Conservation (phyloP, 2,329 filamentous ascomycete species). For the Monosporascus sp. region DNA sequence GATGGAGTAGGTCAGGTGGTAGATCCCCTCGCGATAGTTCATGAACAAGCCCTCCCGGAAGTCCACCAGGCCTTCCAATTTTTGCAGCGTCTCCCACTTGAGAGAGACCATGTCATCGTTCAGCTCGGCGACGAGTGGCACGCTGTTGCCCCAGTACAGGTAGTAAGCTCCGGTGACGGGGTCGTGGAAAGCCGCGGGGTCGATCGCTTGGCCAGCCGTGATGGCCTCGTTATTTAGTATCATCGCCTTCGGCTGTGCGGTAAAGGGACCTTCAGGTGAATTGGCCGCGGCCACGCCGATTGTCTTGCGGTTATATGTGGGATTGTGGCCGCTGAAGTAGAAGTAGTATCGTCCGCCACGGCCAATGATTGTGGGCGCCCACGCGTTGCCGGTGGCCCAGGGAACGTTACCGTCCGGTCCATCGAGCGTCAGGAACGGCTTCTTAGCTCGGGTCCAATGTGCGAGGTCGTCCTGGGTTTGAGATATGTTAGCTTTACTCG, state of each 20-base stretch:
- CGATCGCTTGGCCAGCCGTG: slow-evolving; percentile 44
- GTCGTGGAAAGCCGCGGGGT: slow-evolving; percentile 57
- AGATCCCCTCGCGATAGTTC: slow-evolving; percentile 37
- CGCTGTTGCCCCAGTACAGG: slow-evolving; percentile 55
- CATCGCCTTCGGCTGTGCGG: slow-evolving; percentile 47
- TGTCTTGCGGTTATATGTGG: slow-evolving; percentile 50
- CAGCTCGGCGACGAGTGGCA: slow-evolving; percentile 35
- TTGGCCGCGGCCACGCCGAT: slow-evolving; percentile 56
- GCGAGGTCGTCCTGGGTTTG: slow-evolving; percentile 29
- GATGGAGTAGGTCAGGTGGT: slow-evolving; percentile 44
- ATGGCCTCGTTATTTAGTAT: slow-evolving; percentile 44
- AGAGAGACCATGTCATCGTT: slow-evolving; percentile 41
- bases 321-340: slow-evolving; percentile 51
- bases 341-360: slow-evolving; percentile 60
- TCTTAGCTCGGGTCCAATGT: slow-evolving; percentile 33
- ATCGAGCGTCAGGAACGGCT: slow-evolving; percentile 40
- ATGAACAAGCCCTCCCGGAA: slow-evolving; percentile 41
- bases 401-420: slow-evolving; percentile 48
- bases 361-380: slow-evolving; percentile 59
- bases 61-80: slow-evolving; percentile 31
- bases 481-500: background rate
- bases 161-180: slow-evolving; percentile 52
- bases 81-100: slow-evolving; percentile 28
- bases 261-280: slow-evolving; percentile 55
- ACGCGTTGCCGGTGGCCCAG: slow-evolving; percentile 62